Percentiles rank a stretch among this genome's conserved stretches.
phyloP scores from a whole-genome alignment of 345 rosid species.

The Boechera retrofracta region DNA sequence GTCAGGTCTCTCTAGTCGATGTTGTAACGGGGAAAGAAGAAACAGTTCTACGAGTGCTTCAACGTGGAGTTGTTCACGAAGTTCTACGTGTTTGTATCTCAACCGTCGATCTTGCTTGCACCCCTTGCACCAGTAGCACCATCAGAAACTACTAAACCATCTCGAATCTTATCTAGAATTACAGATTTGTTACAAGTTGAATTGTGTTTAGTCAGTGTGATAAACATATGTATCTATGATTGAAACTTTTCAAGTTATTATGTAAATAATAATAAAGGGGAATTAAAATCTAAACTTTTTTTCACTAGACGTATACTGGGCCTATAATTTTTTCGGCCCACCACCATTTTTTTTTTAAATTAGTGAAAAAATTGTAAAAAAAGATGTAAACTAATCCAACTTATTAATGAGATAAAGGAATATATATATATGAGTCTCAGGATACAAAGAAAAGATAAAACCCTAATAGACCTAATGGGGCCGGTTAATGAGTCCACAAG shows the following conservation, averaged over 20 bases:
- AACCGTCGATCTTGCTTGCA: constrained; percentile 37
- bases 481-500: too few relatives aligned
- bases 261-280: neutral
- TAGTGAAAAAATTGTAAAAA: too few relatives aligned
- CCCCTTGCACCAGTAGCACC: constrained; percentile 45
- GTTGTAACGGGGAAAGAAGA: constrained; percentile 52
- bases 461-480: too few relatives aligned
- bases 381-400: too few relatives aligned
- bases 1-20: constrained; percentile 55
- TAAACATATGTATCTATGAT: neutral
- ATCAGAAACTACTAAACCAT: constrained; percentile 42
- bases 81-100: constrained; percentile 67
- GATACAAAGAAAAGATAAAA: too few relatives aligned
- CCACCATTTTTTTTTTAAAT: too few relatives aligned
- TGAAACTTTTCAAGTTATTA: neutral
- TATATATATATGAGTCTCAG: too few relatives aligned
- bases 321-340: too few relatives aligned
- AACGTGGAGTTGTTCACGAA: constrained; percentile 71
- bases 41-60: constrained; percentile 60
- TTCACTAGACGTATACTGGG: too few relatives aligned
- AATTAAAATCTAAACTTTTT: too few relatives aligned
- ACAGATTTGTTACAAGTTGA: neutral
- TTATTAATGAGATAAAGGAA: too few relatives aligned
- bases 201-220: neutral
- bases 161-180: neutral